Conservation (phyloP, 768 basidiomycete genomes). For the Hericium erinaceus region DNA sequence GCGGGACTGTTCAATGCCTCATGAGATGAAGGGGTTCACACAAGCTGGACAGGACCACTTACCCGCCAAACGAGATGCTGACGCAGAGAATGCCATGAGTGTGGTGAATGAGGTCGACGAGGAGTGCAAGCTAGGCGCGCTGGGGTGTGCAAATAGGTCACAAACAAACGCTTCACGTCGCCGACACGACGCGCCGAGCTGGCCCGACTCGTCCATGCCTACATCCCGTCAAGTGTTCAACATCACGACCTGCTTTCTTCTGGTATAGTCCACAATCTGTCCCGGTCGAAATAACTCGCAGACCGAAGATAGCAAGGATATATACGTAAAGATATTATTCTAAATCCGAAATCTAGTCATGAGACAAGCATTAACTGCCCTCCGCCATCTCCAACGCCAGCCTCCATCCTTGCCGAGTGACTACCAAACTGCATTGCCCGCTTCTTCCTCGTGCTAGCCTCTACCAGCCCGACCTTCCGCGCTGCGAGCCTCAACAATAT, state of each 20-base stretch:
- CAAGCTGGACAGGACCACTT: conserved; percentile 29
- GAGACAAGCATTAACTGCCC: conserved; percentile 22
- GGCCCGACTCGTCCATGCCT: too few species aligned
- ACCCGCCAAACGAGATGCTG: conserved; percentile 38
- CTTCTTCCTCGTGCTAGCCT: conserved; percentile 75
- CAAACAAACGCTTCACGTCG: not conserved
- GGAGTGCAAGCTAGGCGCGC: not conserved
- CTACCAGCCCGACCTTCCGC: conserved; percentile 60
- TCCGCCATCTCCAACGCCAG: conserved; percentile 38
- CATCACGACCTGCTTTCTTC: too few species aligned
- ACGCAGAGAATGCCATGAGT: conserved; percentile 8
- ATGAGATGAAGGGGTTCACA: conserved; percentile 6
- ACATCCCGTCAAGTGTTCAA: too few species aligned
- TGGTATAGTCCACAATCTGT: too few species aligned
- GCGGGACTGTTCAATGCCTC: conserved; percentile 59
- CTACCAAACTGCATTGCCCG: conserved; percentile 97
- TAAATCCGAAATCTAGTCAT: too few species aligned
- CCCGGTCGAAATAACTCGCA: too few species aligned
- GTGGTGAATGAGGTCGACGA: not conserved
- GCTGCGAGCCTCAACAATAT: conserved; percentile 68
- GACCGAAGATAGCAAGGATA: too few species aligned
- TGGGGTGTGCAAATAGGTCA: not conserved
- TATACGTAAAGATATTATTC: too few species aligned
- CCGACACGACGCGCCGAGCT: not conserved
- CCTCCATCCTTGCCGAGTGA: conserved; percentile 76